Percentiles rank a stretch among this genome's conserved stretches.
Evolutionary conservation across 805 yeast species (phyloP).

Genomic region (Saccharomycopsis fibuligera): DNA sequence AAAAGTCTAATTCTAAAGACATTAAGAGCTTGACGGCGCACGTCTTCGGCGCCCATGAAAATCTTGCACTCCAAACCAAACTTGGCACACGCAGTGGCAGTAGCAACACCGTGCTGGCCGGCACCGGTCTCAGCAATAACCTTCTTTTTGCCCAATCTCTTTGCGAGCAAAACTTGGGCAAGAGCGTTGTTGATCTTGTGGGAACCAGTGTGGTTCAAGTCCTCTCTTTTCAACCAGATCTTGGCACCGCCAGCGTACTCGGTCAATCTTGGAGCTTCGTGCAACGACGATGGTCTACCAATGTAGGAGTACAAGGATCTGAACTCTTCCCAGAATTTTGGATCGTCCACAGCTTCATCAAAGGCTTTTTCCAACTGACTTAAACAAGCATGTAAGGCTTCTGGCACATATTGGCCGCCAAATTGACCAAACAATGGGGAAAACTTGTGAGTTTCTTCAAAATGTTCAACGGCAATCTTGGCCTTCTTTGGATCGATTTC

Average conservation of each 20-base stretch:
- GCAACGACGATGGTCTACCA: slow-evolving; percentile 93
- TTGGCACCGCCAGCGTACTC: slow-evolving; percentile 91
- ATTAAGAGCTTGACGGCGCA: slow-evolving; percentile 94
- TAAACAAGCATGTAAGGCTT: slow-evolving; percentile 86
- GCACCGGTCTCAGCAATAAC: slow-evolving; percentile 91
- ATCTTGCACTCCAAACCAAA: slow-evolving; percentile 92
- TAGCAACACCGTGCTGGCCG: slow-evolving; percentile 91
- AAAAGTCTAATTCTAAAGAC: slow-evolving; percentile 95
- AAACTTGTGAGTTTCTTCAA: slow-evolving; percentile 58
- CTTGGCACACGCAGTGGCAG: slow-evolving; percentile 88
- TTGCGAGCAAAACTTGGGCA: slow-evolving; percentile 76
- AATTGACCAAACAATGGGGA: slow-evolving; percentile 85
- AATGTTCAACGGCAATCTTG: slow-evolving; percentile 27
- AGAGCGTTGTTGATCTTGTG: slow-evolving; percentile 82
- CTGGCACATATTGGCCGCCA: slow-evolving; percentile 99
- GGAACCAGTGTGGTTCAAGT: slow-evolving; percentile 83
- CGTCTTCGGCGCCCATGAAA: slow-evolving; percentile 99
- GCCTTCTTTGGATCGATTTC: slow-evolving; percentile 22
- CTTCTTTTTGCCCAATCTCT: slow-evolving; percentile 67
- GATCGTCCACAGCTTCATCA: slow-evolving; percentile 83
- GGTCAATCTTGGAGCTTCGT: slow-evolving; percentile 82
- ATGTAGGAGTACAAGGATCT: slow-evolving; percentile 78
- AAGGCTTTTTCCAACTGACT: slow-evolving; percentile 85
- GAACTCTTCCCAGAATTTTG: slow-evolving; percentile 90
- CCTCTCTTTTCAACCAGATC: slow-evolving; percentile 98